Percentiles rank a stretch among this genome's conserved stretches.
Evolutionary conservation across 805 yeast genomes (phyloP).

Genomic region (Ogataea haglerorum): DNA sequence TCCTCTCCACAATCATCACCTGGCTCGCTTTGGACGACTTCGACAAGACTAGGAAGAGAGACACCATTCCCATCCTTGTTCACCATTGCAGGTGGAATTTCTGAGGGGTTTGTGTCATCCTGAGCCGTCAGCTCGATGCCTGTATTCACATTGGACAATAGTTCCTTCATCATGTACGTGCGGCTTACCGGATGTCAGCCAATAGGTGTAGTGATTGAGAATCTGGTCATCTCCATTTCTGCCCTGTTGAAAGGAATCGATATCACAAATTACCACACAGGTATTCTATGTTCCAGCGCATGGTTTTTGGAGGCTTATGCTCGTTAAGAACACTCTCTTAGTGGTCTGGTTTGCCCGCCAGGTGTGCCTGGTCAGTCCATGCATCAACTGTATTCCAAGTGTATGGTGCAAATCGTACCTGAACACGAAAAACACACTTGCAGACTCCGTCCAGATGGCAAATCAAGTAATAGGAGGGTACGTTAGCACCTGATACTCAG

Average conservation of each 20-base stretch:
- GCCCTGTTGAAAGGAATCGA: conserved; percentile 46
- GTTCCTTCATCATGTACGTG: conserved; percentile 39
- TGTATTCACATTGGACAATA: conserved; percentile 32
- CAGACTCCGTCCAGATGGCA: conserved; percentile 37
- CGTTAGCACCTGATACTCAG: conserved; percentile 41
- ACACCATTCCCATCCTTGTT: conserved; percentile 39
- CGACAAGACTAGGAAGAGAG: conserved; percentile 5
- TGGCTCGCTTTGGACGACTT: conserved; percentile 4
- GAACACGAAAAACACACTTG: conserved; percentile 39
- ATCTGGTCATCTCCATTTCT: conserved; percentile 40
- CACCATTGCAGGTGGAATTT: conserved; percentile 38
- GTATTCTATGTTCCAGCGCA: conserved; percentile 45
- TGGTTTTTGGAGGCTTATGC: conserved; percentile 44
- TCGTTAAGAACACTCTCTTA: conserved; percentile 40
- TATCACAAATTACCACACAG: conserved; percentile 49
- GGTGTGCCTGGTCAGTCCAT: conserved; percentile 45
- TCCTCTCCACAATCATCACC: background rate
- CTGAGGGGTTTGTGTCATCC: conserved; percentile 13
- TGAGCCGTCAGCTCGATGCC: conserved; percentile 33
- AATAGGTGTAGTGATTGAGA: conserved; percentile 46
- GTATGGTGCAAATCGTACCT: conserved; percentile 38
- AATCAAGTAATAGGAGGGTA: conserved; percentile 42
- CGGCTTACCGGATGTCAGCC: conserved; percentile 46
- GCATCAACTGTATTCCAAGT: conserved; percentile 38
- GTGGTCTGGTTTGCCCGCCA: conserved; percentile 47